Percentiles rank a stretch among this genome's conserved stretches.
Evolutionary conservation across 1,139 yeast species (phyloP).

Genomic region (Barnettozyma hawaiiensis): DNA sequence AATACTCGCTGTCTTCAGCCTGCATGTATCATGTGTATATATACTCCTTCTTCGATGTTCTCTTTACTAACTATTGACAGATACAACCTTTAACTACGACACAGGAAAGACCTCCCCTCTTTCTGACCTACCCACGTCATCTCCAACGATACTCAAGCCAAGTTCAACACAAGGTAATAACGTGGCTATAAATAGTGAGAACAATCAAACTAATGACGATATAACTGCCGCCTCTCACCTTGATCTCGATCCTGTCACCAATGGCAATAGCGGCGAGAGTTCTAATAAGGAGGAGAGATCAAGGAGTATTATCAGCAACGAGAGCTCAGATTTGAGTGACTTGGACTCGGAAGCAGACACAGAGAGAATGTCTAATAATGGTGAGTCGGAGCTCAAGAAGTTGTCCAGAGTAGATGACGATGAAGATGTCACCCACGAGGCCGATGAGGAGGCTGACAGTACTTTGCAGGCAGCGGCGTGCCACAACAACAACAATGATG

Average conservation of each 20-base stretch:
- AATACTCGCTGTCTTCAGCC: not conserved
- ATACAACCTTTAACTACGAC: slow-evolving; percentile 11
- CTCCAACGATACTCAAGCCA: slow-evolving; percentile 17
- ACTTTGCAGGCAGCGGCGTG: slow-evolving; percentile 10
- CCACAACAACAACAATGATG: not conserved
- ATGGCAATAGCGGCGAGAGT: not conserved
- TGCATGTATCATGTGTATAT: too few species aligned
- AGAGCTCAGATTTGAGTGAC: slow-evolving; percentile 52
- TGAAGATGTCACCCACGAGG: slow-evolving; percentile 7
- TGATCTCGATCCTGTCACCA: not conserved
- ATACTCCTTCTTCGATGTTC: not conserved
- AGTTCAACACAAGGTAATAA: slow-evolving; percentile 7
- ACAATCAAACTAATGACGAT: not conserved
- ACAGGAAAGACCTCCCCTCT: slow-evolving; percentile 25
- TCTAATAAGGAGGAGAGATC: slow-evolving; percentile 7
- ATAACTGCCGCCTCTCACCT: not conserved
- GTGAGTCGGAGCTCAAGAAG: slow-evolving; percentile 36
- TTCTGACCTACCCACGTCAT: slow-evolving; percentile 22
- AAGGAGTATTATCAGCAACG: slow-evolving; percentile 21
- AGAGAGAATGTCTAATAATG: slow-evolving; percentile 58
- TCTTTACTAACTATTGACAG: not conserved
- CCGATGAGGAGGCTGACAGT: slow-evolving; percentile 7
- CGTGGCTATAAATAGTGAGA: not conserved
- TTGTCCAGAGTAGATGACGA: slow-evolving; percentile 26
- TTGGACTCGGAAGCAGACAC: slow-evolving; percentile 76